Base-by-base conservation (phyloP, 1,284 basidiomycete genomes). In the Moesziomyces globuligerus region DNA sequence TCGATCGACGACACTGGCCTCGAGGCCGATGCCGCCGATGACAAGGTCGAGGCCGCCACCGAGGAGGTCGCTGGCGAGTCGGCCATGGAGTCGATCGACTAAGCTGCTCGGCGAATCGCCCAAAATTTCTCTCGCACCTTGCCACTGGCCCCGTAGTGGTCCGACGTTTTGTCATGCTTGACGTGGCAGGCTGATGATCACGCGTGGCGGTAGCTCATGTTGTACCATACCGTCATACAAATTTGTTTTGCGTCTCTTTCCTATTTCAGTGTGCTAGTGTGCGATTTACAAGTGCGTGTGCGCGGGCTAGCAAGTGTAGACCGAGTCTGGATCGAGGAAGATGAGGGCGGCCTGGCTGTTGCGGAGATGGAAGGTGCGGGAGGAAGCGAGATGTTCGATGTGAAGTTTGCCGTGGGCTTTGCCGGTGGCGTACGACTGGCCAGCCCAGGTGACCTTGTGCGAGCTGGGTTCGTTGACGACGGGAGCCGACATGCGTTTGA, bases 1-100 rank as follows among this genome's bases (percentile, higher is more conserved):
- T 85, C 84, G 54, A 86, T 87, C 72, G 85, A 86, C 79, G 82
- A 82, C 48, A 50, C 69, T 25, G 74, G 69, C 42, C 48, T 66
- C 18, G 66, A 71, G 38, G 54, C 48, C 41, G 66, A 60, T 28
- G 49, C 38, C 28, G 53, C 62, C 42, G 71, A 71, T 10, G 74
- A 70, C 40, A 59, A 65, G 44, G 72, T 65, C 28, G 65, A 56
- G 21, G 64, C 50, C 18, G 67, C 66, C 40, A 51, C 54, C 48
- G 75, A 74, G 49, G 76, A 78, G 69, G 68, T 74, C 18, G 65
- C 78, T 25, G 79, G 75, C 55, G 78, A 79, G 72, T 78, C 76
- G 56, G 76, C 76, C 28, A 81, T 82, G 79, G 80, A 82, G 76
- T 74, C 69, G 57, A 81, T 82, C 53, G 80, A 82, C 74, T 82